phyloP scores from a whole-genome alignment of 1,284 basidiomycete genomes.

The Papiliotrema nemorosa region DNA sequence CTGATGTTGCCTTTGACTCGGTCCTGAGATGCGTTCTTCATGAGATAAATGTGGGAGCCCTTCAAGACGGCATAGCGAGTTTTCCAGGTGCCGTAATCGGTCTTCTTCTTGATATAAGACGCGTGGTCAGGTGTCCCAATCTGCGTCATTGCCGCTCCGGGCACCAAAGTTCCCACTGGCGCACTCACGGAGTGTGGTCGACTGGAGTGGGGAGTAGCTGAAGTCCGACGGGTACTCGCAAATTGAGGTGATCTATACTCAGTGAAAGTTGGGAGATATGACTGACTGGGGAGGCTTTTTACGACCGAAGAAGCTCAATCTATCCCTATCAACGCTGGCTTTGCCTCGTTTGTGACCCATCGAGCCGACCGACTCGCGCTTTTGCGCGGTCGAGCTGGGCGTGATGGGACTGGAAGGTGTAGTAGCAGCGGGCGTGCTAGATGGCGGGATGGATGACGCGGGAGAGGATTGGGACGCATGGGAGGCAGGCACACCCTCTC shows the following conservation, averaged over 20 bases:
- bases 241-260: no score
- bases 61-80: constrained; percentile 90
- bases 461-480: not conserved
- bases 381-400: constrained; percentile 26
- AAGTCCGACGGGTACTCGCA: no score
- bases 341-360: constrained; percentile 46
- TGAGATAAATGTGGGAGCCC: constrained; percentile 80
- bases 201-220: no score
- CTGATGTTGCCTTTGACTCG: constrained; percentile 95
- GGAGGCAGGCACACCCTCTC: no score
- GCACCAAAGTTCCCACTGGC: no score
- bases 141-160: constrained; percentile 76
- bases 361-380: constrained; percentile 43
- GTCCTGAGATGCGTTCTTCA: constrained; percentile 78
- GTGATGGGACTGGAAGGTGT: constrained; percentile 41
- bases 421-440: constrained; percentile 25
- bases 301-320: constrained; percentile 66
- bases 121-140: constrained; percentile 82
- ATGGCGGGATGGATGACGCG: not conserved
- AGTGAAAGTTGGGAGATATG: no score
- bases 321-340: constrained; percentile 46
- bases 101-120: constrained; percentile 92
- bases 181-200: no score
- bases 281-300: no score
- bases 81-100: constrained; percentile 93